Evolutionary conservation across 106 monocot genomes (phyloP).

Genomic region (Phalaenopsis equestris): DNA sequence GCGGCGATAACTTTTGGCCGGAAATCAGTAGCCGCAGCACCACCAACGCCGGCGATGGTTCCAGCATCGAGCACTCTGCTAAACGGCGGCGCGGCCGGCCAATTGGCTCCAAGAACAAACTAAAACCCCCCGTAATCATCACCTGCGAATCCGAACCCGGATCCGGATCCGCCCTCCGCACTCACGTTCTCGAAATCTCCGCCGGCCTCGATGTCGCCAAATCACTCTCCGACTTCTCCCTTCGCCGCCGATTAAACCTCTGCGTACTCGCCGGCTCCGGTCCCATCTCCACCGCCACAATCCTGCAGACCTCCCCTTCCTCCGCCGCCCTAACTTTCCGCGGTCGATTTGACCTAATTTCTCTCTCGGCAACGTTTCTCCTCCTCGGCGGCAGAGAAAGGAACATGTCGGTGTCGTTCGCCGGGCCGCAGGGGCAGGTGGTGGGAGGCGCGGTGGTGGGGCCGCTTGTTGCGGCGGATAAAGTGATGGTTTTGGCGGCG

Average conservation of each 20-base stretch:
- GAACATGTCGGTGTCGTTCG: constrained; percentile 44
- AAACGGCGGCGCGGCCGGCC: constrained; percentile 8
- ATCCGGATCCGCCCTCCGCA: constrained; percentile 46
- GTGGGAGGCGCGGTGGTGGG: constrained; percentile 40
- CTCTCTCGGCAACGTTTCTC: constrained; percentile 50
- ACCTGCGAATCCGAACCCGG: constrained; percentile 22
- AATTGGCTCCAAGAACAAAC: background rate
- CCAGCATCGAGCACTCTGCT: constrained; percentile 28
- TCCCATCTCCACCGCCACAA: constrained; percentile 42
- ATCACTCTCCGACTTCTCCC: constrained; percentile 33
- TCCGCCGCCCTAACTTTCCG: constrained; percentile 17
- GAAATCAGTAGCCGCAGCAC: background rate
- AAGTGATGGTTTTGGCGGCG: constrained; percentile 46
- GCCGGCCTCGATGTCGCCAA: constrained; percentile 49
- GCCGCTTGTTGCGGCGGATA: constrained; percentile 45
- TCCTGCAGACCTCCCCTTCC: constrained; percentile 31
- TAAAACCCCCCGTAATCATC: background rate
- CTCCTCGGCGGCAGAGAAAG: constrained; percentile 11
- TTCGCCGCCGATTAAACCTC: constrained; percentile 28
- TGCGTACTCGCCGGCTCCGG: constrained; percentile 57
- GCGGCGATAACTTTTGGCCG: background rate
- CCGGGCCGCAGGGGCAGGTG: constrained; percentile 65
- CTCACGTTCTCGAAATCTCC: constrained; percentile 67
- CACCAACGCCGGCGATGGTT: constrained; percentile 11
- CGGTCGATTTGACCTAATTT: constrained; percentile 55